A percentile compares a stretch with the other conserved stretches of the same genome.
phyloP scores from a whole-genome alignment of 345 rosid species.

The Excoecaria cochinchinensis region DNA sequence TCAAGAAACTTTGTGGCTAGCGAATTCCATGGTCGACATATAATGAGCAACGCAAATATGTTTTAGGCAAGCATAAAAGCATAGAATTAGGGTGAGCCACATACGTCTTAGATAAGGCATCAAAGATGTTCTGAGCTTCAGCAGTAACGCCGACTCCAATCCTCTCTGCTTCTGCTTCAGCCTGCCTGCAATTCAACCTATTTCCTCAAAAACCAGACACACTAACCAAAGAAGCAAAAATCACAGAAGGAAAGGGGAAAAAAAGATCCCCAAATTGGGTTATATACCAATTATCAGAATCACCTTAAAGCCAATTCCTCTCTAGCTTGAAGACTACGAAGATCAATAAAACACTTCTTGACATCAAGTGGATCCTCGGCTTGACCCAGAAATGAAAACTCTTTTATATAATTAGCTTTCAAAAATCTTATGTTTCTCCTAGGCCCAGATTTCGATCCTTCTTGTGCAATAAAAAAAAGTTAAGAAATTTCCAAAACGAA shows the following conservation, averaged over 20 bases:
- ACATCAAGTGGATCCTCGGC: slow-evolving; percentile 82
- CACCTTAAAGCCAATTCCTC: slow-evolving; percentile 85
- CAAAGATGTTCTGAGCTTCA: slow-evolving; percentile 84
- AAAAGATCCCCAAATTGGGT: neutral
- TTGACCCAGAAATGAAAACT: slow-evolving; percentile 56
- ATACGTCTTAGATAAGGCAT: slow-evolving; percentile 93
- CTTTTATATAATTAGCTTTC: slow-evolving; percentile 73
- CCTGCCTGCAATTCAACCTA: slow-evolving; percentile 58
- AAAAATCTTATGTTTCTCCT: slow-evolving; percentile 53
- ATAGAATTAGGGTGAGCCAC: neutral
- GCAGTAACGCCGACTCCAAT: slow-evolving; percentile 89
- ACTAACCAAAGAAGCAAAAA: neutral
- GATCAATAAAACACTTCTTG: slow-evolving; percentile 61
- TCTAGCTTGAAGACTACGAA: slow-evolving; percentile 53
- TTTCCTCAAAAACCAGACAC: slow-evolving; percentile 3
- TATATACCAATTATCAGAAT: neutral
- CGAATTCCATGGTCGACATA: neutral
- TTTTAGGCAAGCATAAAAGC: slow-evolving; percentile 82
- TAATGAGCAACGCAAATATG: slow-evolving; percentile 40
- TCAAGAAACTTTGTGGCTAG: neutral
- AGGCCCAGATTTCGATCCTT: no score
- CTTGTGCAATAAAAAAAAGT: no score
- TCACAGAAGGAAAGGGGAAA: neutral
- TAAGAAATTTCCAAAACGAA: slow-evolving; percentile 30
- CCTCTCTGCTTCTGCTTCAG: slow-evolving; percentile 82